Conservation (phyloP, 306 rosid species). For the Vicia sativa region DNA sequence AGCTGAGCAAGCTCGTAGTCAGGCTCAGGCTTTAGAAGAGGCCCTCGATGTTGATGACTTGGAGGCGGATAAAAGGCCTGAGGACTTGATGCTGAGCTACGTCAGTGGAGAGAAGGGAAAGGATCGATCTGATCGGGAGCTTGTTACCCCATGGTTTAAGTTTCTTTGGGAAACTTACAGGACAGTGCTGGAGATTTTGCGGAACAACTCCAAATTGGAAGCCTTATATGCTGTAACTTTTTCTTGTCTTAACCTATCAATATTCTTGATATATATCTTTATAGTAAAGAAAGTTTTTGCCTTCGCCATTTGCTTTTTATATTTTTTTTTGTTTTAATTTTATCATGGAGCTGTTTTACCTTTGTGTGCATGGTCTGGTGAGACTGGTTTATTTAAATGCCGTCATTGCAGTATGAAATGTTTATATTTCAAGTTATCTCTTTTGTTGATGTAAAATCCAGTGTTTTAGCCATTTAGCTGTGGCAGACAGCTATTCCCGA, state of each 20-base stretch:
- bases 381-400: not conserved
- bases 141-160: constrained; percentile 97
- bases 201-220: constrained; percentile 95
- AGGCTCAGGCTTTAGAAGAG: constrained; percentile 92
- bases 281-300: not conserved
- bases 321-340: not conserved
- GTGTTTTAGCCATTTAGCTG: not conserved
- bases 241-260: not conserved
- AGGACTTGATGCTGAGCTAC: constrained; percentile 90
- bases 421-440: not conserved
- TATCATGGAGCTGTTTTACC: not conserved
- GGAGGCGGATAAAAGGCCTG: constrained; percentile 97
- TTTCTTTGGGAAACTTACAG: constrained; percentile 97
- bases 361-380: not conserved
- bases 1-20: constrained; percentile 96
- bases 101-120: constrained; percentile 99
- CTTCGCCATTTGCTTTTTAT: not conserved
- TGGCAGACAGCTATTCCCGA: not conserved
- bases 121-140: constrained; percentile 90
- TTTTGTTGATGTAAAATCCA: not conserved
- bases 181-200: constrained; percentile 91
- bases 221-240: constrained; percentile 81
- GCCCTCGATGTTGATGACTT: constrained; percentile 97
- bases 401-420: not conserved
- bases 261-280: constrained; percentile 3